phyloP scores from a whole-genome alignment of 2,329 filamentous ascomycete genomes.

The Claviceps sp. region DNA sequence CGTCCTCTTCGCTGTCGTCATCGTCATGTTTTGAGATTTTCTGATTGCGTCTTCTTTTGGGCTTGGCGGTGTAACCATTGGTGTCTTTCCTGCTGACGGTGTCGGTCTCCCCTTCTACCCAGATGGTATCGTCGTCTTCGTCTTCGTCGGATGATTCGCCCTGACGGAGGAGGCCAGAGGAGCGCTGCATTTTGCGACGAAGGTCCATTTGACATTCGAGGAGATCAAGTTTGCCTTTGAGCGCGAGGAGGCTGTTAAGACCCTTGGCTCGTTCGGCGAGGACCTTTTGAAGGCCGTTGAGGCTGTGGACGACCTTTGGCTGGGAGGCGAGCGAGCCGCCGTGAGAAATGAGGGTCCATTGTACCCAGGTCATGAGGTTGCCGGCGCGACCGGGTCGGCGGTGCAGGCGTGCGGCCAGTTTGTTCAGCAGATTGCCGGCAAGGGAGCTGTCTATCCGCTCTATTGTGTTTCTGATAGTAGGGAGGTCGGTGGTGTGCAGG shows the following conservation, averaged over 20 bases:
- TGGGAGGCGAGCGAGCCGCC: conserved; percentile 82
- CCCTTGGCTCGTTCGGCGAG: conserved; percentile 76
- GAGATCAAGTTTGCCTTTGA: conserved; percentile 95
- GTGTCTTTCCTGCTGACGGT: conserved; percentile 26
- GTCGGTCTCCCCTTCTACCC: conserved; percentile 70
- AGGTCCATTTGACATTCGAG: conserved; percentile 79
- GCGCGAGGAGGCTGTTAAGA: conserved; percentile 65
- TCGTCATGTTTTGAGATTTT: conserved; percentile 14
- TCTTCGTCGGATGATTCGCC: conserved; percentile 35
- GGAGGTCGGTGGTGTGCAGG: conserved; percentile 63
- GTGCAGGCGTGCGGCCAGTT: conserved; percentile 77
- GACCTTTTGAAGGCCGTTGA: conserved; percentile 71
- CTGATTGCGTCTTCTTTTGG: conserved; percentile 25
- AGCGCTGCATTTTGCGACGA: conserved; percentile 52
- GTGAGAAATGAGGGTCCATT: conserved; percentile 86
- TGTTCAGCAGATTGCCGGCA: conserved; percentile 64
- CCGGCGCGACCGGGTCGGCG: conserved; percentile 79
- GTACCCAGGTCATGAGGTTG: conserved; percentile 85
- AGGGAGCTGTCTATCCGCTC: conserved; percentile 78
- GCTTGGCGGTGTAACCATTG: conserved; percentile 18
- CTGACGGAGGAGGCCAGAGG: conserved; percentile 21
- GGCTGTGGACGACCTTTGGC: conserved; percentile 65
- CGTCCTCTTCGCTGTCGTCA: conserved; percentile 29
- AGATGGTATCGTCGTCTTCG: conserved; percentile 64
- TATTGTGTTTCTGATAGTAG: conserved; percentile 75